phyloP scores from a whole-genome alignment of 441 rosid species.

The Eutrema salsugineum region DNA sequence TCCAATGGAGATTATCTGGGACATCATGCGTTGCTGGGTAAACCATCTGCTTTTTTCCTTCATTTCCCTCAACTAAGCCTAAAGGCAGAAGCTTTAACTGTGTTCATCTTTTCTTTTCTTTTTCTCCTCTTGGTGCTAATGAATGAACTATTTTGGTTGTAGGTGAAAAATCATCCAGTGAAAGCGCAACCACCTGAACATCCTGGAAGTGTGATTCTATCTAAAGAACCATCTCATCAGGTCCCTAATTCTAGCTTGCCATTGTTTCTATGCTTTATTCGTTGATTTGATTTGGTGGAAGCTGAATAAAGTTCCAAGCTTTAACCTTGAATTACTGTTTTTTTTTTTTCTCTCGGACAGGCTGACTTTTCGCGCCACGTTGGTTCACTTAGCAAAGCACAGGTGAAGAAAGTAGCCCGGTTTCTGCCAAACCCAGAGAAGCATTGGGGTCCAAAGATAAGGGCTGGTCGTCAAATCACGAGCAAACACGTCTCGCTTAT shows the following conservation, averaged over 20 bases:
- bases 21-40: constrained; percentile 99
- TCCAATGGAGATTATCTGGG: constrained; percentile 96
- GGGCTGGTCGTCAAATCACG: constrained; percentile 95
- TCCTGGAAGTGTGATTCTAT: constrained; percentile 86
- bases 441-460: constrained; percentile 98
- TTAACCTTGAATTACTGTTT: not conserved
- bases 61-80: not conserved
- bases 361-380: constrained; percentile 86
- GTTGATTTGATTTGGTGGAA: not conserved
- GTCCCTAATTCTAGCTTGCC: constrained; percentile 32
- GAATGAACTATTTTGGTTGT: constrained; percentile 13
- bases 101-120: not conserved
- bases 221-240: constrained; percentile 84
- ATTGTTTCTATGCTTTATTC: not conserved
- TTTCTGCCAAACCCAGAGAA: constrained; percentile 96
- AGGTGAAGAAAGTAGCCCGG: constrained; percentile 84
- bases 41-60: not conserved
- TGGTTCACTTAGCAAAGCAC: constrained; percentile 94
- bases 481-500: constrained; percentile 89
- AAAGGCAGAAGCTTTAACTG: not conserved
- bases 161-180: constrained; percentile 94
- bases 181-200: constrained; percentile 80
- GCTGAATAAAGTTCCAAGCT: not conserved
- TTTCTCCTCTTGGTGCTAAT: not conserved
- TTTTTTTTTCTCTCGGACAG: constrained; percentile 37